Evolutionary conservation across 2,329 filamentous ascomycete genomes (phyloP).

Genomic region (Penicillium sp.): DNA sequence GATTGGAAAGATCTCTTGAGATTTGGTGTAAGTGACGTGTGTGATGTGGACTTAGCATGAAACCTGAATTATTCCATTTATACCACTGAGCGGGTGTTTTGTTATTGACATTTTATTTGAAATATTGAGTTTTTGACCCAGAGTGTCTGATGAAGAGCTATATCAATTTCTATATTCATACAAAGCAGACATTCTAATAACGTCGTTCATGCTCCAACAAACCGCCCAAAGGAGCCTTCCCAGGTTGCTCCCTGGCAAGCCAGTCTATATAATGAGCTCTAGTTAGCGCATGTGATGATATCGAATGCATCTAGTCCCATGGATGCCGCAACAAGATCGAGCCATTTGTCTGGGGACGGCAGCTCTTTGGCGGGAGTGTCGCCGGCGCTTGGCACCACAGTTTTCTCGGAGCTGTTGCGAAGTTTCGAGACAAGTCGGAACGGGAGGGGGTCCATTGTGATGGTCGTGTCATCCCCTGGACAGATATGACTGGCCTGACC

Average conservation of each 20-base stretch:
- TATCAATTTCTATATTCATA: not conserved
- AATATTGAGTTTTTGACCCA: not conserved
- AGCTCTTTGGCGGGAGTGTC: not conserved
- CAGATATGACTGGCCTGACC: not conserved
- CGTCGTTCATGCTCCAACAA: not conserved
- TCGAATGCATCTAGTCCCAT: slow-evolving; percentile 25
- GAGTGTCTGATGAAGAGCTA: not conserved
- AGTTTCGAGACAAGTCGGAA: slow-evolving; percentile 18
- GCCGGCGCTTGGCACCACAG: not conserved
- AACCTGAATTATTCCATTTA: not conserved
- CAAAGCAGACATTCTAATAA: not conserved
- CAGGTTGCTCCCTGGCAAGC: not conserved
- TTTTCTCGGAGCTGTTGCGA: not conserved
- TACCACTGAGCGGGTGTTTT: not conserved
- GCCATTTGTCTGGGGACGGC: slow-evolving; percentile 18
- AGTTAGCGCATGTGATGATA: slow-evolving; percentile 7
- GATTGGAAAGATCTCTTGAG: slow-evolving; percentile 48
- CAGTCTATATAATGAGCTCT: not conserved
- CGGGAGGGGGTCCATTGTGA: slow-evolving; percentile 6
- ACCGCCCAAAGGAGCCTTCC: not conserved
- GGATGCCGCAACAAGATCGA: slow-evolving; percentile 25
- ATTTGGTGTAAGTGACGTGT: not conserved
- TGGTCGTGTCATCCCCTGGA: not conserved
- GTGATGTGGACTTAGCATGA: not conserved
- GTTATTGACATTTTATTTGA: not conserved